Evolutionary conservation across 1,139 yeast genomes (phyloP).

Genomic region (Spencermartinsiella ligniputridi): DNA sequence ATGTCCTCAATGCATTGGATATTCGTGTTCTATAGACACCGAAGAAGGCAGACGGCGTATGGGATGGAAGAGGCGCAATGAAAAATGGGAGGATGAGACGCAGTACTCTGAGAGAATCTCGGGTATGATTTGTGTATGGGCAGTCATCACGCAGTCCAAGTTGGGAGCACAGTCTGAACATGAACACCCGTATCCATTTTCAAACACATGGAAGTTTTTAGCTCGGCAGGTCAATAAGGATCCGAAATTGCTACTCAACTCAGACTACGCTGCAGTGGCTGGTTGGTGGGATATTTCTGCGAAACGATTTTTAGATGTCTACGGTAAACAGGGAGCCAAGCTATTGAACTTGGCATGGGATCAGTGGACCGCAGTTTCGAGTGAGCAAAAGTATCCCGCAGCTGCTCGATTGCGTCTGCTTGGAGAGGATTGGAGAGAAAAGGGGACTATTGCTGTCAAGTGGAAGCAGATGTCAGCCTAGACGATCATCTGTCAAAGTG

Average conservation of each 20-base stretch:
- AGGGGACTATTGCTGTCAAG: constrained; percentile 32
- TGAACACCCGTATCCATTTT: constrained; percentile 50
- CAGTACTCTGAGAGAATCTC: constrained; percentile 80
- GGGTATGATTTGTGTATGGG: constrained; percentile 79
- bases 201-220: constrained; percentile 61
- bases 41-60: constrained; percentile 76
- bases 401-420: constrained; percentile 70
- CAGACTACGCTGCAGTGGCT: constrained; percentile 67
- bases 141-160: constrained; percentile 53
- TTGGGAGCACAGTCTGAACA: constrained; percentile 29
- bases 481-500: too few relatives aligned
- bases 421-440: constrained; percentile 68
- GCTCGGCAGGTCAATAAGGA: constrained; percentile 67
- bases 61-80: constrained; percentile 77
- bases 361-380: constrained; percentile 49
- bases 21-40: constrained; percentile 64
- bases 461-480: constrained; percentile 11
- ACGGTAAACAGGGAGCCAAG: constrained; percentile 68
- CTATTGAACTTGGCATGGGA: constrained; percentile 45
- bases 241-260: constrained; percentile 47
- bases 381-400: constrained; percentile 57
- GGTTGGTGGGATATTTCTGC: constrained; percentile 95
- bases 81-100: constrained; percentile 69
- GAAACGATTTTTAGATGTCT: constrained; percentile 46
- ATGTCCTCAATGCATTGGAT: constrained; percentile 87